phyloP scores from a whole-genome alignment of 805 yeast species.

The Teunomyces lycoperdinae region DNA sequence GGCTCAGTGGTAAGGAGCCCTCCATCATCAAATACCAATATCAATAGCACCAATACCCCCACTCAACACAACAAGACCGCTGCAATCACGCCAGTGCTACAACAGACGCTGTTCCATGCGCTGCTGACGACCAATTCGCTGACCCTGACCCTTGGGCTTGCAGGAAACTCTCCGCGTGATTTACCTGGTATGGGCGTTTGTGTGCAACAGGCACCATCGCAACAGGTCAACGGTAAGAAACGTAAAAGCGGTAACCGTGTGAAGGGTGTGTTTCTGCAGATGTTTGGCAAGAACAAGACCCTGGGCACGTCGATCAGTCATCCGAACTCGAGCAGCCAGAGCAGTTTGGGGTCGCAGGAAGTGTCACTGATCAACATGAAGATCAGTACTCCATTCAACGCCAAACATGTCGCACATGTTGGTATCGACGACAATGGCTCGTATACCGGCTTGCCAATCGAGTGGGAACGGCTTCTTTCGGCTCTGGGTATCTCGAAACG shows the following conservation, averaged over 20 bases:
- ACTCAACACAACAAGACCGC: conserved; percentile 23
- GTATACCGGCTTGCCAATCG: conserved; percentile 88
- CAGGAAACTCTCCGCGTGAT: conserved; percentile 22
- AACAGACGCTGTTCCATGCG: conserved; percentile 12
- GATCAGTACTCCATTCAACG: conserved; percentile 89
- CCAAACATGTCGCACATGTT: conserved; percentile 89
- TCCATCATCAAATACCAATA: background rate
- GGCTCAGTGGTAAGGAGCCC: conserved; percentile 25
- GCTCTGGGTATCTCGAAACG: conserved; percentile 85
- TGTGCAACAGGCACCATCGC: conserved; percentile 1
- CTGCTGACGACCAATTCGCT: conserved; percentile 13
- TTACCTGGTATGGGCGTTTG: conserved; percentile 17
- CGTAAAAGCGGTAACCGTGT: conserved; percentile 51
- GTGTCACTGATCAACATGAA: conserved; percentile 40
- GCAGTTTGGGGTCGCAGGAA: conserved; percentile 10
- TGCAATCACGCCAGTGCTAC: conserved; percentile 30
- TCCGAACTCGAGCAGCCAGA: conserved; percentile 6
- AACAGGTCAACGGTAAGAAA: conserved; percentile 11
- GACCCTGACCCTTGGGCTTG: conserved; percentile 9
- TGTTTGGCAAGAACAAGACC: conserved; percentile 39
- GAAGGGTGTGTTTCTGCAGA: conserved; percentile 56
- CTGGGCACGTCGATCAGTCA: conserved; percentile 9
- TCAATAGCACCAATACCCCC: no score
- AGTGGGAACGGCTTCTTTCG: conserved; percentile 81
- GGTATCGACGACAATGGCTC: conserved; percentile 87